A percentile compares a stretch with the other conserved stretches of the same genome.
These are phyloP conservation scores for Miscanthus lutarioriparius DNA, from an alignment of 176 grass and related monocot genomes.

Conservation along the genomic window DNA sequence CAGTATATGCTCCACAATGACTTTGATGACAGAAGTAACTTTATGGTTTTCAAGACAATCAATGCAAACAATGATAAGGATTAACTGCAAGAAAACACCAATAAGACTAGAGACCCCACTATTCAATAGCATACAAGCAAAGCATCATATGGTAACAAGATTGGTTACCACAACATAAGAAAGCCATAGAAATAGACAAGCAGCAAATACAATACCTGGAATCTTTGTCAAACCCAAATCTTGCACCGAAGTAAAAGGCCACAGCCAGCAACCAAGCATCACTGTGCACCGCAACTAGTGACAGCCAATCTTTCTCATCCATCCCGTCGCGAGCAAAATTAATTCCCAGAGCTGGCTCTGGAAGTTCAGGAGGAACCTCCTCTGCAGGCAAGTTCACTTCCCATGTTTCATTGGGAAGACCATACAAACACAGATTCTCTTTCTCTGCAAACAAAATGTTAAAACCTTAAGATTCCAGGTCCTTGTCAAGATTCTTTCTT, in stretches of 20 bases:
- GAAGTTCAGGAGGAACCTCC: slow-evolving; percentile 96
- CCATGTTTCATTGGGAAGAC: slow-evolving; percentile 96
- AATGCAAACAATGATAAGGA: slow-evolving; percentile 10
- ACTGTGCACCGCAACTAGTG: slow-evolving; percentile 89
- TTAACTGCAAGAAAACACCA: slow-evolving; percentile 1
- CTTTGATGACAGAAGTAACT: background rate
- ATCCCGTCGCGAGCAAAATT: slow-evolving; percentile 97
- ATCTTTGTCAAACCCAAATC: slow-evolving; percentile 95
- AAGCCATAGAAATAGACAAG: background rate
- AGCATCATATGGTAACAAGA: background rate
- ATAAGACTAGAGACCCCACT: background rate
- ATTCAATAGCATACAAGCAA: background rate
- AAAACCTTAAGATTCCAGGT: background rate
- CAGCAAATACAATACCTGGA: slow-evolving; percentile 59
- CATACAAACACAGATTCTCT: slow-evolving; percentile 93
- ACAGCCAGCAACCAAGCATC: slow-evolving; percentile 88
- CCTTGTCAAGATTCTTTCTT: background rate
- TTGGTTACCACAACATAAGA: background rate
- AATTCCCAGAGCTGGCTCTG: slow-evolving; percentile 91
- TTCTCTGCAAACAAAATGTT: slow-evolving; percentile 67
- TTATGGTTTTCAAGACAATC: background rate
- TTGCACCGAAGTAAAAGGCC: slow-evolving; percentile 87
- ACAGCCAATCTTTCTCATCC: slow-evolving; percentile 94
- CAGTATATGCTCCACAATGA: background rate
- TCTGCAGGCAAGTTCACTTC: slow-evolving; percentile 92